Conservation (phyloP, 805 yeast genomes). For the Wickerhamomyces silvicola region DNA sequence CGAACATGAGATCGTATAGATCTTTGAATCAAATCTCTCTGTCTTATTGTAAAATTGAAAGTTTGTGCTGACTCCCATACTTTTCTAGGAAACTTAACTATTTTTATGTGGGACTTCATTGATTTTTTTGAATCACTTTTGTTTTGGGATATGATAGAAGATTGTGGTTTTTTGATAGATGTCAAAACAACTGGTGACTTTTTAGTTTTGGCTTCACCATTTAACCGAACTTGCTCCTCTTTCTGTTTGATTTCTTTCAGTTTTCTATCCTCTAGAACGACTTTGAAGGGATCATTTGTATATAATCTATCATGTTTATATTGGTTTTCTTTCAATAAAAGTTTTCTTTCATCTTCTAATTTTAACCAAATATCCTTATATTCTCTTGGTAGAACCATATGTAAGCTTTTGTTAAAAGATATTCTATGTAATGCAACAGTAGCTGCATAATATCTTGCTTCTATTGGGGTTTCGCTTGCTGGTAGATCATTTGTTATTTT, state of each 20-base stretch:
- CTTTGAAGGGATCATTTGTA: constrained; percentile 71
- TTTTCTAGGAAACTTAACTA: constrained; percentile 35
- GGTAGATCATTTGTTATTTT: constrained; percentile 44
- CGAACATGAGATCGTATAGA: constrained; percentile 50
- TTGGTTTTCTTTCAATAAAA: constrained; percentile 39
- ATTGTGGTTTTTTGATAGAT: constrained; percentile 10
- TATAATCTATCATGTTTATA: constrained; percentile 46
- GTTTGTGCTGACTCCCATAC: constrained; percentile 69
- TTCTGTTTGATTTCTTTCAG: constrained; percentile 35
- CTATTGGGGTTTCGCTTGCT: constrained; percentile 76
- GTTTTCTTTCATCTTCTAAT: constrained; percentile 55
- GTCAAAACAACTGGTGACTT: constrained; percentile 42
- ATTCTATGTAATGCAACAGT: constrained; percentile 80
- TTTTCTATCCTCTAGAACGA: constrained; percentile 52
- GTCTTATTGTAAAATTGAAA: constrained; percentile 59
- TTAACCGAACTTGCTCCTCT: constrained; percentile 38
- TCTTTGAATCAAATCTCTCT: constrained; percentile 56
- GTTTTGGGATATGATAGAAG: constrained; percentile 1
- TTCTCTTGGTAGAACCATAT: constrained; percentile 79
- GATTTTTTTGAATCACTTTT: constrained; percentile 2
- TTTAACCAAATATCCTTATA: constrained; percentile 76
- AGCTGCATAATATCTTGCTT: constrained; percentile 87
- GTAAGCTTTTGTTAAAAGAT: constrained; percentile 73
- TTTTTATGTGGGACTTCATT: constrained; percentile 2
- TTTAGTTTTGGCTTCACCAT: constrained; percentile 44